Evolutionary conservation across 805 yeast genomes (phyloP).

Genomic region (Candida krabiensis): DNA sequence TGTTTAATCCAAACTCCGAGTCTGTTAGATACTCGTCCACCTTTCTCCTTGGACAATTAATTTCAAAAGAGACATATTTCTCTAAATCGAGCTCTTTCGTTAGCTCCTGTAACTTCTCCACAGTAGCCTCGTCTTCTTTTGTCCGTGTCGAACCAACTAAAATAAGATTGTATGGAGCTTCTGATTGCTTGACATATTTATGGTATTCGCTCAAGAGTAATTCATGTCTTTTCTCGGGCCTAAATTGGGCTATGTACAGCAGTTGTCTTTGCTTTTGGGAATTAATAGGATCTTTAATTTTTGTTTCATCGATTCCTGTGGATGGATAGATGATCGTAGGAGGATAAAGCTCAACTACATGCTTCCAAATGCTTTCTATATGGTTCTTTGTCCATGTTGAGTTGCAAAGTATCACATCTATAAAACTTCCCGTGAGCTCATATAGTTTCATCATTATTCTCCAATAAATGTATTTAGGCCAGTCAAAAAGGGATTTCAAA

Average conservation of each 20-base stretch:
- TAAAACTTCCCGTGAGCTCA: conserved; percentile 62
- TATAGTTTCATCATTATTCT: conserved; percentile 60
- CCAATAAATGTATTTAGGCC: conserved; percentile 70
- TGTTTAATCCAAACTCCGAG: conserved; percentile 79
- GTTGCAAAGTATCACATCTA: conserved; percentile 68
- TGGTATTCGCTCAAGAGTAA: conserved; percentile 66
- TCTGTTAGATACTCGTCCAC: conserved; percentile 54
- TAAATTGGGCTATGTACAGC: conserved; percentile 83
- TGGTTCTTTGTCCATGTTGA: conserved; percentile 93
- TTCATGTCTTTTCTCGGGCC: conserved; percentile 91
- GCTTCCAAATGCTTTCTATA: conserved; percentile 62
- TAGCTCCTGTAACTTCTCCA: conserved; percentile 45
- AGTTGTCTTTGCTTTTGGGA: conserved; percentile 39
- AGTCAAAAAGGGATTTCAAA: conserved; percentile 23
- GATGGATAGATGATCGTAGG: conserved; percentile 79
- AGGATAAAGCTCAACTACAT: conserved; percentile 34
- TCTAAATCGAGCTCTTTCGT: conserved; percentile 47
- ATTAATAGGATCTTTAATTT: conserved; percentile 13
- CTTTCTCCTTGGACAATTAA: conserved; percentile 71
- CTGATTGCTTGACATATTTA: conserved; percentile 39
- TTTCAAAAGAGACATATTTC: conserved; percentile 35
- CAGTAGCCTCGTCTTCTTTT: conserved; percentile 59
- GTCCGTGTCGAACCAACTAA: conserved; percentile 86
- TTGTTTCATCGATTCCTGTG: conserved; percentile 64
- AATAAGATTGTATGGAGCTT: conserved; percentile 53